Evolutionary conservation across 140 eudicot species (phyloP).

Genomic region (Stevia rebaudiana): DNA sequence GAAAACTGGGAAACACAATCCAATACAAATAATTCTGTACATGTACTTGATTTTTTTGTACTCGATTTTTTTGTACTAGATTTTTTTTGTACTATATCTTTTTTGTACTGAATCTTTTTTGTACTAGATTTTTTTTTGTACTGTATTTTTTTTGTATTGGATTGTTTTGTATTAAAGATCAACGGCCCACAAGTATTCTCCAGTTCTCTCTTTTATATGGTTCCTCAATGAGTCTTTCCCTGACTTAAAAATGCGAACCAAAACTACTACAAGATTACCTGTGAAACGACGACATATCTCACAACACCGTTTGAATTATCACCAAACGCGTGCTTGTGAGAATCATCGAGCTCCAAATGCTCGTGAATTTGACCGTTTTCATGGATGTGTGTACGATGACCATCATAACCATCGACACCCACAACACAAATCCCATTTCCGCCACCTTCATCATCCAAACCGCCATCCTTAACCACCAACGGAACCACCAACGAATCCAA

Average conservation of each 20-base stretch:
- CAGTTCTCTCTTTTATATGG: too few relatives aligned
- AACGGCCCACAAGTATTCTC: too few relatives aligned
- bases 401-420: constrained; percentile 63
- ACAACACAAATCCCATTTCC: constrained; percentile 57
- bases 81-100: too few relatives aligned
- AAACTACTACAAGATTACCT: constrained; percentile 35
- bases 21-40: too few relatives aligned
- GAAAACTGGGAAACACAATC: too few relatives aligned
- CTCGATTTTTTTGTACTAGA: too few relatives aligned
- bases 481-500: constrained; percentile 22
- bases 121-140: too few relatives aligned
- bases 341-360: constrained; percentile 23
- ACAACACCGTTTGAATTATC: constrained; percentile 40
- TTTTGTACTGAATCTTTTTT: too few relatives aligned
- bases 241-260: not conserved
- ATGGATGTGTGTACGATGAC: constrained; percentile 48
- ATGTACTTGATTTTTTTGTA: too few relatives aligned
- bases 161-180: too few relatives aligned
- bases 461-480: constrained; percentile 22
- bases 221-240: too few relatives aligned
- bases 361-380: constrained; percentile 36
- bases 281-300: constrained; percentile 68
- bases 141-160: too few relatives aligned
- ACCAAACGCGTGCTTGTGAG: constrained; percentile 37
- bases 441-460: constrained; percentile 50